These are phyloP conservation scores for Castanea mollissima DNA, from an alignment of 306 rosid species.

Conservation along the genomic window DNA sequence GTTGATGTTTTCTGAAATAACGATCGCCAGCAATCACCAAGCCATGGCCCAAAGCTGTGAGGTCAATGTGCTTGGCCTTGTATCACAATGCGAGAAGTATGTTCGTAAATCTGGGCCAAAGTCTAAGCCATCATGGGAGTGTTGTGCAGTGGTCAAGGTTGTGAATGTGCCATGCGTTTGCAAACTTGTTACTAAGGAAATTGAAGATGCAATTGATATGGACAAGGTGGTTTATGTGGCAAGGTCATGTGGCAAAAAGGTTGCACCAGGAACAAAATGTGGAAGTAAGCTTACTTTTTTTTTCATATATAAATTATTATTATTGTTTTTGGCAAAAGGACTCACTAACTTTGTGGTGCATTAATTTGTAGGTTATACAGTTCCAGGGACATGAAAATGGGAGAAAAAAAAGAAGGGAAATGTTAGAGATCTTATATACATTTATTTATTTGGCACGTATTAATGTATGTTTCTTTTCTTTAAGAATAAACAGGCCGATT, in stretches of 20 bases:
- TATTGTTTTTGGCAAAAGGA: background rate
- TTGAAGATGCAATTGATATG: conserved; percentile 22
- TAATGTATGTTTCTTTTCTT: background rate
- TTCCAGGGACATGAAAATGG: background rate
- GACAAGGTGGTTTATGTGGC: conserved; percentile 35
- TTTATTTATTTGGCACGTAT: background rate
- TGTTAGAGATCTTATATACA: background rate
- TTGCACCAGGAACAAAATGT: conserved; percentile 38
- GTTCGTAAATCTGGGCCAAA: conserved; percentile 37
- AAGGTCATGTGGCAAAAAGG: conserved; percentile 32
- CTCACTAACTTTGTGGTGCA: background rate
- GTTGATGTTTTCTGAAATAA: conserved; percentile 17
- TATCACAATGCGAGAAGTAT: conserved; percentile 17
- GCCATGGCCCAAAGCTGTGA: conserved; percentile 34
- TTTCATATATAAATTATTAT: background rate
- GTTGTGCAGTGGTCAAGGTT: conserved; percentile 29
- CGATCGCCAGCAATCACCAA: conserved; percentile 19
- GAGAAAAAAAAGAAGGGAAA: background rate
- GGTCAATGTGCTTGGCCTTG: conserved; percentile 2
- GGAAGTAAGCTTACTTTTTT: conserved; percentile 30
- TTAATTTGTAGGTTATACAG: background rate
- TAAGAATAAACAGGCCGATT: background rate
- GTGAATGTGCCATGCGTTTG: conserved; percentile 37
- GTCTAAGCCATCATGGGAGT: conserved; percentile 32
- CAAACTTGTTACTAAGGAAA: conserved; percentile 16